These are phyloP conservation scores for Lasiodiplodia citricola DNA, from an alignment of 2,329 filamentous ascomycete genomes.

Conservation along the genomic window DNA sequence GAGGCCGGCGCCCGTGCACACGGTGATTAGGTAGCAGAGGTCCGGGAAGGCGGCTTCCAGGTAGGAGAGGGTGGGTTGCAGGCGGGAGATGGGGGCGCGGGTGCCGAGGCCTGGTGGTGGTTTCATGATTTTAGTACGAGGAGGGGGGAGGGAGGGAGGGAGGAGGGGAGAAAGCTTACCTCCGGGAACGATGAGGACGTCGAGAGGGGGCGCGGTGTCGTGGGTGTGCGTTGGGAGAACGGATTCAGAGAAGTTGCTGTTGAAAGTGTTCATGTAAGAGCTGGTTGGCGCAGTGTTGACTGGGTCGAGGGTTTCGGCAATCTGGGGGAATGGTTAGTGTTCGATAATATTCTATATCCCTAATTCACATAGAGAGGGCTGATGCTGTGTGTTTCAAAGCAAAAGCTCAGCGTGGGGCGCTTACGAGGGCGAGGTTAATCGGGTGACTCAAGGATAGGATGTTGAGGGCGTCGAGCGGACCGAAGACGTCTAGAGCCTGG, in stretches of 20 bases:
- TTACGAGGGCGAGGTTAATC: constrained; percentile 33
- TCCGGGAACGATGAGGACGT: constrained; percentile 54
- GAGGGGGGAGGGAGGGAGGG: neutral
- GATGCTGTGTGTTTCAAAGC: constrained; percentile 27
- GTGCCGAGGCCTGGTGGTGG: constrained; percentile 54
- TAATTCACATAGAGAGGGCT: neutral
- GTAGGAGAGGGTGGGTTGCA: constrained; percentile 51
- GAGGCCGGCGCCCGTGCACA: constrained; percentile 69
- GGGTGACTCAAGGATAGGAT: neutral
- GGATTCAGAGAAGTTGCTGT: constrained; percentile 41
- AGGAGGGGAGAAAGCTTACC: neutral
- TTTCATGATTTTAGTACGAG: neutral
- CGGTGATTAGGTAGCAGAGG: constrained; percentile 64
- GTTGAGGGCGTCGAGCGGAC: constrained; percentile 54
- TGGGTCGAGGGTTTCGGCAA: constrained; percentile 36
- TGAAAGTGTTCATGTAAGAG: constrained; percentile 26
- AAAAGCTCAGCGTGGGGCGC: neutral
- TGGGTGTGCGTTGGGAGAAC: constrained; percentile 63
- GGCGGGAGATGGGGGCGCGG: constrained; percentile 36
- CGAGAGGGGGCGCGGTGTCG: constrained; percentile 55
- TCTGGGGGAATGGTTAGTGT: neutral
- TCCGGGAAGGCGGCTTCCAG: constrained; percentile 52
- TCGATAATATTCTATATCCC: no score
- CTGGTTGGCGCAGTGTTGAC: constrained; percentile 38
- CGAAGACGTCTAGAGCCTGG: constrained; percentile 46